Evolutionary conservation across 1,284 basidiomycete genomes (phyloP).

Genomic region (Tranzscheliella williamsii): DNA sequence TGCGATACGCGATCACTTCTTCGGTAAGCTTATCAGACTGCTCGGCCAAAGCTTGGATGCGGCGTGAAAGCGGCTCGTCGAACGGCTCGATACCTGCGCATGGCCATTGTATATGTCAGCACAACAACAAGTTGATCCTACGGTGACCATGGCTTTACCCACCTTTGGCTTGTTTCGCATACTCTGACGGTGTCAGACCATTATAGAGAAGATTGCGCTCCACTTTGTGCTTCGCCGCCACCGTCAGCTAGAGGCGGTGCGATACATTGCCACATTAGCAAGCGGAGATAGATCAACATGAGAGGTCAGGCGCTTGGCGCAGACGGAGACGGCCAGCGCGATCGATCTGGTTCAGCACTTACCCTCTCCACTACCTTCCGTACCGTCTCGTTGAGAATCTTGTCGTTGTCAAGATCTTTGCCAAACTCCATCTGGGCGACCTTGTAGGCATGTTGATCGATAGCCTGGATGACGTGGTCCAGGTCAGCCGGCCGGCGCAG

Average conservation of each 20-base stretch:
- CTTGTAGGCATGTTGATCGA: conserved; percentile 26
- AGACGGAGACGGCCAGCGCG: no score
- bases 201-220: conserved; percentile 34
- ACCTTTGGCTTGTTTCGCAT: conserved; percentile 32
- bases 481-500: conserved; percentile 27
- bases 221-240: conserved; percentile 25
- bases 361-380: conserved; percentile 29
- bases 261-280: no score
- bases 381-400: conserved; percentile 20
- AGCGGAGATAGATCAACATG: no score
- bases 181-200: conserved; percentile 28
- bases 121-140: neutral
- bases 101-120: neutral
- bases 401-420: conserved; percentile 24
- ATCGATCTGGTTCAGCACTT: conserved; percentile 7
- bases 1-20: conserved; percentile 31
- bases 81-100: conserved; percentile 27
- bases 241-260: conserved; percentile 12
- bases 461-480: conserved; percentile 19
- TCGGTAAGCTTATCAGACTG: conserved; percentile 30
- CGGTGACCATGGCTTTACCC: neutral
- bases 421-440: conserved; percentile 41
- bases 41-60: conserved; percentile 22
- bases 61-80: conserved; percentile 31
- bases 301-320: no score